phyloP scores from a whole-genome alignment of 768 basidiomycete species.

The Serendipita sp. region DNA sequence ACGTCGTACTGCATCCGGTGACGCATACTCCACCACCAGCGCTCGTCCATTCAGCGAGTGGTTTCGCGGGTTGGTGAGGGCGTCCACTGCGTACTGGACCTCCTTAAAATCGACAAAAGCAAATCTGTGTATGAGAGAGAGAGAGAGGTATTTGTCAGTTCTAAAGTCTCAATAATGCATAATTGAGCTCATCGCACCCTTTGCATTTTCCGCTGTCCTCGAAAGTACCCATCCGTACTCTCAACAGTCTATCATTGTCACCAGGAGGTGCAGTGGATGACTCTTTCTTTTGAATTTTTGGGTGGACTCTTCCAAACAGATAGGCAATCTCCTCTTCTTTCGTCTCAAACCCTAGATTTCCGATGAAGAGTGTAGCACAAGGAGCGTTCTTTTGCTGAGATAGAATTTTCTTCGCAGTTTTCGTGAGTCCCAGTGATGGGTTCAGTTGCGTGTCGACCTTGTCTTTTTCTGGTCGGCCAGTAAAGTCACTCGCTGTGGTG shows the following conservation, averaged over 20 bases:
- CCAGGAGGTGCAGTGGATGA: slow-evolving; percentile 15
- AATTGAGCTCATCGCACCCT: slow-evolving; percentile 38
- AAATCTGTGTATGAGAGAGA: slow-evolving; percentile 36
- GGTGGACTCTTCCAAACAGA: slow-evolving; percentile 29
- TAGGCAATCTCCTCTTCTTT: slow-evolving; percentile 60
- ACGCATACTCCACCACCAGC: slow-evolving; percentile 80
- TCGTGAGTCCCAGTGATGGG: slow-evolving; percentile 30
- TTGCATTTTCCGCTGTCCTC: slow-evolving; percentile 92
- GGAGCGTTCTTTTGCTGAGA: slow-evolving; percentile 65
- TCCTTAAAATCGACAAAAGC: slow-evolving; percentile 86
- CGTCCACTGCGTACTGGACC: slow-evolving; percentile 61
- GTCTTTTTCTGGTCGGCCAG: slow-evolving; percentile 39
- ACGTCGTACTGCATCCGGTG: slow-evolving; percentile 70
- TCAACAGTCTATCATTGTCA: slow-evolving; percentile 11
- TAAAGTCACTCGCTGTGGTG: slow-evolving; percentile 50
- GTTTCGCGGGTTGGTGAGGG: slow-evolving; percentile 70
- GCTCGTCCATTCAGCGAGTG: slow-evolving; percentile 70
- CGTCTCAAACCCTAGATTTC: slow-evolving; percentile 84
- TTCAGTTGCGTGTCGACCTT: slow-evolving; percentile 19
- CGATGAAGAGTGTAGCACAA: slow-evolving; percentile 76
- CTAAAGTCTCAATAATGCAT: background rate
- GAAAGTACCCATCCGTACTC: slow-evolving; percentile 81
- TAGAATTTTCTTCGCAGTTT: slow-evolving; percentile 65
- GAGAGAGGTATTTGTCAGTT: background rate
- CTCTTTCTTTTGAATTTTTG: slow-evolving; percentile 25